phyloP scores from a whole-genome alignment of 2,329 filamentous ascomycete genomes.

The Neopestalotiopsis sp. region DNA sequence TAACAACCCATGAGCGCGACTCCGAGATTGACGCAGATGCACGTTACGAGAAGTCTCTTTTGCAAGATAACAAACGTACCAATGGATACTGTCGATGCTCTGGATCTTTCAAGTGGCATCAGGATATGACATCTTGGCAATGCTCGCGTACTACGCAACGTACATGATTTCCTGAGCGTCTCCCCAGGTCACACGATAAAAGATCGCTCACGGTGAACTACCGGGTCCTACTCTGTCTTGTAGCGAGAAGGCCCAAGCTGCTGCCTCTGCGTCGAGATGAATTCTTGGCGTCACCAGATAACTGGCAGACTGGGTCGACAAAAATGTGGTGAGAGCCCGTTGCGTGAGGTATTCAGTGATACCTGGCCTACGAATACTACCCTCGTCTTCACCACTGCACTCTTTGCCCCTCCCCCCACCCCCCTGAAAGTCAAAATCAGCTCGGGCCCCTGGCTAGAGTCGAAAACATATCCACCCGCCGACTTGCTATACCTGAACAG shows the following conservation, averaged over 20 bases:
- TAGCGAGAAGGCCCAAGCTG: background rate
- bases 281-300: background rate
- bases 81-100: background rate
- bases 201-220: background rate
- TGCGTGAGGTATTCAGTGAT: background rate
- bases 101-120: background rate
- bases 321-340: background rate
- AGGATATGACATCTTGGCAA: background rate
- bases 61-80: conserved; percentile 3
- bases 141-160: background rate
- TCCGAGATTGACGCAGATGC: background rate
- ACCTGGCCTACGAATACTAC: background rate
- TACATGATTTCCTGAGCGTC: background rate
- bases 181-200: background rate
- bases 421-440: conserved; percentile 12
- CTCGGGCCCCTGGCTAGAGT: conserved; percentile 12
- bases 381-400: background rate
- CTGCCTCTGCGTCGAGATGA: background rate
- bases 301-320: background rate
- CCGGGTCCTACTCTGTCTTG: background rate
- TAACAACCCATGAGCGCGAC: background rate
- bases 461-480: background rate
- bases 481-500: conserved; percentile 9
- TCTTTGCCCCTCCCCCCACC: background rate
- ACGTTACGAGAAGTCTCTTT: background rate